phyloP scores from a whole-genome alignment of 1,284 basidiomycete species.

The Calocybe gambosa region DNA sequence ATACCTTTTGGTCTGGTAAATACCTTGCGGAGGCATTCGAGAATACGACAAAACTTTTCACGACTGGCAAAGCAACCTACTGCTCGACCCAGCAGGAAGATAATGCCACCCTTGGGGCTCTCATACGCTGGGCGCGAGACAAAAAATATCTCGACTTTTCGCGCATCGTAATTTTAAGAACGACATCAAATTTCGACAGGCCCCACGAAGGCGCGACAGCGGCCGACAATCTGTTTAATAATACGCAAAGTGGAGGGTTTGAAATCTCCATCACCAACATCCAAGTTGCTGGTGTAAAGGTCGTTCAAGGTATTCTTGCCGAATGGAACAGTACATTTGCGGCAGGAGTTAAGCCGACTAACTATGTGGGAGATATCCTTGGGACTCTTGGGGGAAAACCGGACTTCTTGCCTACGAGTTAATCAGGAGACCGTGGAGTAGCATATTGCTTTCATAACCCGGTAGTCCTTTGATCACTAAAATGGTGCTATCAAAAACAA shows the following conservation, averaged over 20 bases:
- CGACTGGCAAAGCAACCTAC: constrained; percentile 3
- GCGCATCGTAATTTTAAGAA: constrained; percentile 6
- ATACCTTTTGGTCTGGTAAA: constrained; percentile 3
- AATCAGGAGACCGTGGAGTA: too few species aligned
- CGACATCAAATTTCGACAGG: constrained; percentile 9
- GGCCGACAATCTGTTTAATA: constrained; percentile 7
- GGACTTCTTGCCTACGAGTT: constrained; percentile 10
- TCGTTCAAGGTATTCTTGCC: constrained; percentile 7
- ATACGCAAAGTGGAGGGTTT: constrained; percentile 4
- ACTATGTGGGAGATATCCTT: constrained; percentile 12
- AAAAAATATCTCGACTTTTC: constrained; percentile 2
- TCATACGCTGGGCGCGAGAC: constrained; percentile 5
- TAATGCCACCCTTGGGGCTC: constrained; percentile 2
- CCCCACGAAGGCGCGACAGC: constrained; percentile 10
- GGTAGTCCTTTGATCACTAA: too few species aligned
- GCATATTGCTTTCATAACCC: neutral
- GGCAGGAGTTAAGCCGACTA: constrained; percentile 8
- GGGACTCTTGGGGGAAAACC: constrained; percentile 6
- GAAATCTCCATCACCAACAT: constrained; percentile 3
- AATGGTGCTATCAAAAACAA: too few species aligned
- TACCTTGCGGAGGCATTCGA: constrained; percentile 4
- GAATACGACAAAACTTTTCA: constrained; percentile 5
- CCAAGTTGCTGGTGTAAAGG: constrained; percentile 6
- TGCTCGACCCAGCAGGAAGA: constrained; percentile 7
- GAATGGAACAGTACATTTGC: constrained; percentile 8